Evolutionary conservation across 2,329 filamentous ascomycete genomes (phyloP).

Genomic region (Neophaeococcomyces aloes): DNA sequence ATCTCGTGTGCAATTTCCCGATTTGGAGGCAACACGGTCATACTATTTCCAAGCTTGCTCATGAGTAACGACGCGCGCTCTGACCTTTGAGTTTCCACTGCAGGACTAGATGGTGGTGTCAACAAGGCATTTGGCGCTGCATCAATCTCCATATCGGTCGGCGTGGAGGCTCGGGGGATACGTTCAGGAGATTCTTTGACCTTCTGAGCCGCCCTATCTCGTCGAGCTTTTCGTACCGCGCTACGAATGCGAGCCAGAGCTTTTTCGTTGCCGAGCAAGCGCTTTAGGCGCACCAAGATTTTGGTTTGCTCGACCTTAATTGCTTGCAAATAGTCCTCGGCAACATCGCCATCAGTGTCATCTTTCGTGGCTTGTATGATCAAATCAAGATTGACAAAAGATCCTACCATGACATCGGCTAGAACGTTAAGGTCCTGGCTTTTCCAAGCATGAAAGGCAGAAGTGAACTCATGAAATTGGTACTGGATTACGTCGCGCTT

Average conservation of each 20-base stretch:
- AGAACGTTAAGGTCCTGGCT: slow-evolving; percentile 52
- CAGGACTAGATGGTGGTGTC: slow-evolving; percentile 23
- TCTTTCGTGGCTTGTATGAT: slow-evolving; percentile 60
- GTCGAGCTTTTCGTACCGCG: slow-evolving; percentile 46
- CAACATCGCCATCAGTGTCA: slow-evolving; percentile 50
- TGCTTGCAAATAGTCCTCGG: slow-evolving; percentile 53
- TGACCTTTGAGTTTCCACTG: slow-evolving; percentile 28
- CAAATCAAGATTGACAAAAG: slow-evolving; percentile 55
- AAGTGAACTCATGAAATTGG: slow-evolving; percentile 49
- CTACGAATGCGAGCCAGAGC: slow-evolving; percentile 51
- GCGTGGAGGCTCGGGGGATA: slow-evolving; percentile 19
- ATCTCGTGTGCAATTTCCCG: slow-evolving; percentile 54
- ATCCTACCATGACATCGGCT: slow-evolving; percentile 56
- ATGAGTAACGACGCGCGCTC: slow-evolving; percentile 27
- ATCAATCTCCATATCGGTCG: slow-evolving; percentile 21
- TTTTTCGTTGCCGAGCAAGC: slow-evolving; percentile 50
- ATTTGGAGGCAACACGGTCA: slow-evolving; percentile 52
- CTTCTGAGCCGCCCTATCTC: slow-evolving; percentile 16
- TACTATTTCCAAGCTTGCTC: slow-evolving; percentile 40
- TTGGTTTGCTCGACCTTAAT: slow-evolving; percentile 56
- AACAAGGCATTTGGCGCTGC: slow-evolving; percentile 16
- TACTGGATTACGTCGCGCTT: slow-evolving; percentile 40
- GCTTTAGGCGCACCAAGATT: slow-evolving; percentile 51
- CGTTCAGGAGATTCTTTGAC: slow-evolving; percentile 11
- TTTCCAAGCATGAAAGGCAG: slow-evolving; percentile 56